Evolutionary conservation across 805 yeast genomes (phyloP), one percentile per base, ranked within the genome.

Genomic region (Pichia nanzhaoensis): DNA sequence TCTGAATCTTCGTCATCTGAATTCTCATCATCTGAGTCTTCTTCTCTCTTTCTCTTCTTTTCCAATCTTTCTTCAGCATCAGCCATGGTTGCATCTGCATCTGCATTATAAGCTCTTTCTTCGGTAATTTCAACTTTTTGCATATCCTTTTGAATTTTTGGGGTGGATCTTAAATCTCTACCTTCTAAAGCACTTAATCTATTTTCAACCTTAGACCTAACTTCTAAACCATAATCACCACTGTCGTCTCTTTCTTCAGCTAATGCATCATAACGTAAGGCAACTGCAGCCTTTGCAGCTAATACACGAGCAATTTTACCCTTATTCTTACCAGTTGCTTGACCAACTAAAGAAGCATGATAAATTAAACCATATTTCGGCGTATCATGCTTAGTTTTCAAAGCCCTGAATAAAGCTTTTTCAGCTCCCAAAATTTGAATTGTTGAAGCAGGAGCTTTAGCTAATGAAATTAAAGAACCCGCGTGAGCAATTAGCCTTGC

Each of bases 391-490:
- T 93, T 93, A 49, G 99, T 93, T 77, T 93, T 93, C 63, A 93
- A 80, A 51, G 99, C 99, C 74, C 99, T 84, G 79, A 93, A 93
- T 50, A 93, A 75, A 36, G 99, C 99, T 79, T 93, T 93, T 74
- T 93, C 99, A 53, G 99, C 98, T 68, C 99, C 99, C 65, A 93
- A 77, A 56, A 93, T 91, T 76, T 93, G 99, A 53, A 93, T 84
- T 47, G 99, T 93, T 19, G 99, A 93, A 51, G 99, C 98, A 56
- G 99, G 98, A 41, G 97, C 95, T 74, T 93, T 93, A 55, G 99
- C 95, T 59, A 93, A 76, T 48, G 95, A 87, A 59, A 90, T 82
- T 59, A 93, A 74, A 55, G 96, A 86, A 61, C 99, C 99, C 44
- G 98, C 82, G 67, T 93, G 99, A 36, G 99, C 93, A 65, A 93